Conservation (phyloP, 2,329 filamentous ascomycete genomes). For the Colletotrichum higginsianum region DNA sequence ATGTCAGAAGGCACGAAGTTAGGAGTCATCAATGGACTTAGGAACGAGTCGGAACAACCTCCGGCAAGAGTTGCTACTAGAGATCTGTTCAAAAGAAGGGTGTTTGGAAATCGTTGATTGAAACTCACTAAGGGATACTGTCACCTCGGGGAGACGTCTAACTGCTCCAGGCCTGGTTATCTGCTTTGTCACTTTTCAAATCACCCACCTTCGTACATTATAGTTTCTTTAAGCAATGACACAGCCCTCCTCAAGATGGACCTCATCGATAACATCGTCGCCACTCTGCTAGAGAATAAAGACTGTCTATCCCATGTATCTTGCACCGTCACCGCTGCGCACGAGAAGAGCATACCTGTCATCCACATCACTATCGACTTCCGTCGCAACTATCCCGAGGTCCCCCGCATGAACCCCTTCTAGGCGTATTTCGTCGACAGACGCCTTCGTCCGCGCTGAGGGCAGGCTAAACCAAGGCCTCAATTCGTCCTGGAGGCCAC, state of each 20-base stretch:
- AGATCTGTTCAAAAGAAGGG: too few species aligned
- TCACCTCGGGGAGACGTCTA: neutral
- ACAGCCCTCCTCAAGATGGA: slow-evolving; percentile 7
- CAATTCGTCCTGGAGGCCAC: slow-evolving; percentile 5
- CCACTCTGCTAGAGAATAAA: neutral
- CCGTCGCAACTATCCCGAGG: slow-evolving; percentile 11
- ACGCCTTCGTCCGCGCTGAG: neutral
- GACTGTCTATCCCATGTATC: slow-evolving; percentile 1
- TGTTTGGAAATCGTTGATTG: too few species aligned
- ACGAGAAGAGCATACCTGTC: slow-evolving; percentile 1
- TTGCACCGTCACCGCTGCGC: slow-evolving; percentile 6
- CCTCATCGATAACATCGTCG: slow-evolving; percentile 5
- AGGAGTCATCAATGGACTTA: too few species aligned
- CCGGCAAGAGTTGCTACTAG: too few species aligned
- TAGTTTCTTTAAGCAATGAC: neutral
- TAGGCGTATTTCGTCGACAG: slow-evolving; percentile 11
- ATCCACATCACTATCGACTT: slow-evolving; percentile 19
- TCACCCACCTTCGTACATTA: neutral
- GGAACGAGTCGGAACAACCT: too few species aligned
- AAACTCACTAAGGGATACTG: too few species aligned
- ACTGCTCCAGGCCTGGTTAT: too few species aligned
- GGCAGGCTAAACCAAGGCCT: neutral
- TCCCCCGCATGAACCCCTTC: slow-evolving; percentile 4
- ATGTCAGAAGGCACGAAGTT: too few species aligned
- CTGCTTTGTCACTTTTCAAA: too few species aligned